Evolutionary conservation across 495 filamentous ascomycete genomes (phyloP).

Genomic region (Penicillium alfredii): DNA sequence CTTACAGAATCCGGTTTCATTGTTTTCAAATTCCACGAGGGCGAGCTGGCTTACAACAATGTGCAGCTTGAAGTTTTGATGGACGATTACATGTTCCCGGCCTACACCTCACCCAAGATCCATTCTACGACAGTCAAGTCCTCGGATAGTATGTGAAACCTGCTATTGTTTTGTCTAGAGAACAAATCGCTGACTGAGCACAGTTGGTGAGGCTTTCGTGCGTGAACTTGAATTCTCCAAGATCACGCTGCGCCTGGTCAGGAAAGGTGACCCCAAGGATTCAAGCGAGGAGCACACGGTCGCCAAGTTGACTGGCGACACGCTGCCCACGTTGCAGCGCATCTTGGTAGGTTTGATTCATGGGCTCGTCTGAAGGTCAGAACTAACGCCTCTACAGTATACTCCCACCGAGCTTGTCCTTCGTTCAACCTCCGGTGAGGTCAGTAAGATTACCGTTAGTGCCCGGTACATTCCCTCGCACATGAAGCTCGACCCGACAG

Average conservation of each 20-base stretch:
- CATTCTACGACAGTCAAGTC: constrained; percentile 60
- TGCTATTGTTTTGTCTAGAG: no score
- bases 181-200: constrained; percentile 11
- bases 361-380: no score
- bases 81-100: constrained; percentile 90
- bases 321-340: constrained; percentile 76
- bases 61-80: constrained; percentile 83
- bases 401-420: constrained; percentile 78
- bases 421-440: constrained; percentile 64
- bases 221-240: constrained; percentile 93
- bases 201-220: constrained; percentile 87
- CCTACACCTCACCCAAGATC: constrained; percentile 73
- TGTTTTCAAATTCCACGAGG: constrained; percentile 91
- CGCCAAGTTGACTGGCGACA: constrained; percentile 79
- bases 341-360: constrained; percentile 56
- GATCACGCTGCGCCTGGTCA: constrained; percentile 78
- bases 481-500: constrained; percentile 89
- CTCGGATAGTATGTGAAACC: constrained; percentile 59
- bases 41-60: constrained; percentile 66
- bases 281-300: constrained; percentile 66
- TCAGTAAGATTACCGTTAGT: constrained; percentile 80
- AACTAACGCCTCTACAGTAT: constrained; percentile 53
- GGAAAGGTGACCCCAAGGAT: constrained; percentile 66
- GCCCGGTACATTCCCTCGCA: constrained; percentile 88
- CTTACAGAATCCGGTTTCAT: constrained; percentile 76